A percentile compares a stretch with the other conserved stretches of the same genome.
These are phyloP conservation scores for Lactifluus subvellereus DNA, from an alignment of 768 basidiomycete species.

Conservation along the genomic window DNA sequence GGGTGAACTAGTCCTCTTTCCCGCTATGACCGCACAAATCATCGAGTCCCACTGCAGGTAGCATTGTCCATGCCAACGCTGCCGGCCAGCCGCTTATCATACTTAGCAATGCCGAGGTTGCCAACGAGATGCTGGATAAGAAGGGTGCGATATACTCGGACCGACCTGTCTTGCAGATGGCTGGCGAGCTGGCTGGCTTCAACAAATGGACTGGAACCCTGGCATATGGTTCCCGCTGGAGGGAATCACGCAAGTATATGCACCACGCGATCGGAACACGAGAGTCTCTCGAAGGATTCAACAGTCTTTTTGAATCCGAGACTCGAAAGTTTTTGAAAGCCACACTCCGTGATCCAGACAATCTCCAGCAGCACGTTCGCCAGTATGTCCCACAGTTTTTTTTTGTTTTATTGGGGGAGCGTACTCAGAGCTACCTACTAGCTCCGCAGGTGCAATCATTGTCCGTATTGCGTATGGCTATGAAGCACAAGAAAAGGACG, in stretches of 20 bases:
- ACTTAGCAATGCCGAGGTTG: background rate
- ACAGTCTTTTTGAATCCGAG: conserved; percentile 1
- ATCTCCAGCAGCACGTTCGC: background rate
- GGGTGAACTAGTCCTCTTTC: background rate
- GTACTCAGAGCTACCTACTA: background rate
- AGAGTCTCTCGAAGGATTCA: conserved; percentile 2
- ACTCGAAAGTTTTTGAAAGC: conserved; percentile 3
- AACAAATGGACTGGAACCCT: background rate
- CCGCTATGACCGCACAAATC: background rate
- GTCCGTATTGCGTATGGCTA: conserved; percentile 27
- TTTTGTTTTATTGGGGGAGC: no score
- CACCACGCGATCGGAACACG: conserved; percentile 12
- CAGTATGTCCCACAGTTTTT: background rate
- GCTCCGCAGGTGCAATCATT: conserved; percentile 24
- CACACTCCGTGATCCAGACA: conserved; percentile 2
- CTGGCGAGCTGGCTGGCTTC: conserved; percentile 12
- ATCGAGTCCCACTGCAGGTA: background rate
- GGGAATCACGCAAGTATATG: conserved; percentile 11
- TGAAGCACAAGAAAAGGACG: conserved; percentile 9
- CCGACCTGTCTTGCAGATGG: conserved; percentile 9
- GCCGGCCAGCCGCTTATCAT: conserved; percentile 9
- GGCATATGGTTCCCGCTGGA: conserved; percentile 4
- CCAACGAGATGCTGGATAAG: conserved; percentile 15
- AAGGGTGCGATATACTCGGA: conserved; percentile 14
- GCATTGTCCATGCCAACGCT: conserved; percentile 2